Evolutionary conservation across 2,329 filamentous ascomycete species (phyloP), one percentile per base, ranked within the genome.

Genomic region (Metarhizium humberi): DNA sequence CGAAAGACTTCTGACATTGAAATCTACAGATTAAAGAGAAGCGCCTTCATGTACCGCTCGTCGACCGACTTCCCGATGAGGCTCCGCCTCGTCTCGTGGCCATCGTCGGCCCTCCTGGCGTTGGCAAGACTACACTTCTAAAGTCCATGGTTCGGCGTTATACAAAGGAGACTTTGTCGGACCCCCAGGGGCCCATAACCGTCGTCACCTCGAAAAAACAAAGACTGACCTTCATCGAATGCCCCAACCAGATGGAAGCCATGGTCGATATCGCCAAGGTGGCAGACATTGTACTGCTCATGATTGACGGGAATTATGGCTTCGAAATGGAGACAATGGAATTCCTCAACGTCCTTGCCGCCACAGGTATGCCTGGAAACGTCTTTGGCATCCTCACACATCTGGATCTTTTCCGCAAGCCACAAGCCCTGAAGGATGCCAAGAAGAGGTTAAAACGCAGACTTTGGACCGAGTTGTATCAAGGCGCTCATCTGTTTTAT

Each of bases 251-350:
- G 63, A 82, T 99, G 54, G 92, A 95, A 59, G 88, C 89, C 61
- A 96, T 97, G 90, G 92, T 99, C 60, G 94, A 99, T 71, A 81
- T 96, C 55, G 90, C 94, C 57, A 99, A 99, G 73, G 89, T 99
- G 47, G 94, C 95, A 18, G 94, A 99, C 69, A 96, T 99, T 64
- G 90, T 97, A 6, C 79, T 99, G 51, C 80, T 99, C 55, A 94
- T 99, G 89, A 99, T 99, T 63, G 94, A 99, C 68, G 95, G 94
- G 55, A 97, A 97, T 73, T 99, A 88, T 66, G 95, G 94, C 14
- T 99, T 99, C 67, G 94, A 99, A 74, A 99, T 99, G 94, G 94
- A 99, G 78, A 99, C 94, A 0, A 99, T 99, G 94, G 94, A 99
- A 73, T 99, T 99, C 59, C 76, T 99, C 66, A 97, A 96, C 64